These are phyloP conservation scores for Areca catechu DNA, from an alignment of 176 grass and related monocot species.

Conservation along the genomic window DNA sequence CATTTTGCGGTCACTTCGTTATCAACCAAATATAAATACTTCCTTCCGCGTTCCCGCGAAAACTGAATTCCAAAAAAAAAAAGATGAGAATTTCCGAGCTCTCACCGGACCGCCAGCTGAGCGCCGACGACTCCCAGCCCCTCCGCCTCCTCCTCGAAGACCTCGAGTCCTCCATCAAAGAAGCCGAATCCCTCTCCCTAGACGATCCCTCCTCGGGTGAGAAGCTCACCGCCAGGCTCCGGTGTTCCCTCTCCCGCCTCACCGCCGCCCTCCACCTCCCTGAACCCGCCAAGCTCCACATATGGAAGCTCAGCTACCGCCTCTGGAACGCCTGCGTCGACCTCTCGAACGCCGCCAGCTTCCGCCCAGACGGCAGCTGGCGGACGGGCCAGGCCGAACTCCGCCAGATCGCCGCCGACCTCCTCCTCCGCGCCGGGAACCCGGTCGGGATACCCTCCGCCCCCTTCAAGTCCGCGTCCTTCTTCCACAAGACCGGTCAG, in stretches of 20 bases:
- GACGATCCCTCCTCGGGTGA: slow-evolving; percentile 19
- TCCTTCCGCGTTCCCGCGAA: too few relatives aligned
- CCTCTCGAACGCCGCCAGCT: slow-evolving; percentile 48
- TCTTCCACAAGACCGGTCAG: slow-evolving; percentile 63
- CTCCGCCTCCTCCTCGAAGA: slow-evolving; percentile 42
- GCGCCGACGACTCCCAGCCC: slow-evolving; percentile 8
- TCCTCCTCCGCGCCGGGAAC: slow-evolving; percentile 47
- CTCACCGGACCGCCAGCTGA: slow-evolving; percentile 62
- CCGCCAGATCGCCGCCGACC: slow-evolving; percentile 64
- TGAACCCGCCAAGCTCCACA: slow-evolving; percentile 32
- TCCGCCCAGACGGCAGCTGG: not conserved
- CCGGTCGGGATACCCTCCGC: slow-evolving; percentile 43
- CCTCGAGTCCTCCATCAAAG: slow-evolving; percentile 41
- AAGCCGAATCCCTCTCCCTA: slow-evolving; percentile 42
- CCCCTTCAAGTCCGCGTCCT: slow-evolving; percentile 47
- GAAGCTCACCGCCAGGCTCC: slow-evolving; percentile 38
- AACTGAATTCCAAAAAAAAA: not conserved
- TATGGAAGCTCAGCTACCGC: slow-evolving; percentile 81
- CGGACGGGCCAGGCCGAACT: slow-evolving; percentile 44
- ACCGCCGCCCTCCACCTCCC: slow-evolving; percentile 27
- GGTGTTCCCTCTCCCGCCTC: slow-evolving; percentile 41
- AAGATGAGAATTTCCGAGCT: slow-evolving; percentile 97
- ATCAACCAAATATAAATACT: too few relatives aligned
- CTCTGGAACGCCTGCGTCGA: slow-evolving; percentile 90
- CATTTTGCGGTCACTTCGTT: too few relatives aligned